These are phyloP conservation scores for Aspergillus chevalieri DNA, from an alignment of 2,329 filamentous ascomycete genomes.

Conservation along the genomic window DNA sequence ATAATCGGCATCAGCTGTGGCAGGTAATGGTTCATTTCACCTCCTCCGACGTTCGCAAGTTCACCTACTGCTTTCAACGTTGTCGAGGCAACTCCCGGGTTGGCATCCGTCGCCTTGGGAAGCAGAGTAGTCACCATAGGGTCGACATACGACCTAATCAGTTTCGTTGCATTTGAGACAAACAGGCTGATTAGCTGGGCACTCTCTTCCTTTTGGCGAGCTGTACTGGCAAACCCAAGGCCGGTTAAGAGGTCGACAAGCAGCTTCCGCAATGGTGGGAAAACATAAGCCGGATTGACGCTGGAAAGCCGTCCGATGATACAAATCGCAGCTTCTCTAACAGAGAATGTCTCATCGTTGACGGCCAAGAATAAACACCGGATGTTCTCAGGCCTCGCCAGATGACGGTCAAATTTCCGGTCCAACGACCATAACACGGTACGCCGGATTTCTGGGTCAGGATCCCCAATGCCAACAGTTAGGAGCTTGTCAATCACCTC, in stretches of 20 bases:
- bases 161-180: constrained; percentile 82
- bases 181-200: constrained; percentile 87
- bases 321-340: constrained; percentile 88
- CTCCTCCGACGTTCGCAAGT: constrained; percentile 84
- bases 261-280: constrained; percentile 88
- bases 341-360: constrained; percentile 88
- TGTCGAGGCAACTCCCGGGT: constrained; percentile 82
- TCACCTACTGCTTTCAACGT: constrained; percentile 95
- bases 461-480: constrained; percentile 89
- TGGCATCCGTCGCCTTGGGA: constrained; percentile 80
- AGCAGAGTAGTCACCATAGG: constrained; percentile 93
- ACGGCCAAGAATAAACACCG: constrained; percentile 89
- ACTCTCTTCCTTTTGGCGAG: constrained; percentile 93
- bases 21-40: constrained; percentile 89
- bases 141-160: constrained; percentile 95
- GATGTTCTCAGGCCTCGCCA: constrained; percentile 97
- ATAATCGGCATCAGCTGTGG: constrained; percentile 91
- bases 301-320: constrained; percentile 90
- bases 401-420: constrained; percentile 85
- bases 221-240: constrained; percentile 89
- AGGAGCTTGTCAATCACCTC: constrained; percentile 96
- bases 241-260: constrained; percentile 94
- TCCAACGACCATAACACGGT: constrained; percentile 87
- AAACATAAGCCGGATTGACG: constrained; percentile 94
- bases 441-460: constrained; percentile 77